Evolutionary conservation across 148 eudicot genomes (phyloP), one percentile per base, ranked within the genome.

Genomic region (Fallopia convolvulus): DNA sequence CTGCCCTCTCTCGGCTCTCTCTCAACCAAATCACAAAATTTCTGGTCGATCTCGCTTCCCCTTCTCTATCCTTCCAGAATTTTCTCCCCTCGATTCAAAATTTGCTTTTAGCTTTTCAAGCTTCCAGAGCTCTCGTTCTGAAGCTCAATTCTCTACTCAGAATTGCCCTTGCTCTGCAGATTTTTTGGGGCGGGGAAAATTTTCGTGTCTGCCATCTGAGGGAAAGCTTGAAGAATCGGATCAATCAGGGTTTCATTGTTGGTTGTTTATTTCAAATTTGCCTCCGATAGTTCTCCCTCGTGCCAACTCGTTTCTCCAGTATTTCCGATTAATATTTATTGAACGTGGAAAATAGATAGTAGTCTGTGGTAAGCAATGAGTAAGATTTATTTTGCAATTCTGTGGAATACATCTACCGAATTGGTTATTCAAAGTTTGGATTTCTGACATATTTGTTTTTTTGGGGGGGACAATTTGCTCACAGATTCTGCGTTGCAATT

Each of bases 401-500:
- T 36, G 39, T 36, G 39, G 39, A 36, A 36, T 36, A 36, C 39
- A 26, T 30, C 40, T 30, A 2, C 42, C 33, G 73, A 70, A 70
- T 10, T 70, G 42, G n/a, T 13, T 15, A 33, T 70, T 70, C n/a
- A 21, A 13, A 70, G n/a, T 12, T 70, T 21, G 74, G 6, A 6
- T 72, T n/a, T 72, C 53, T 72, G 0, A 20, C 41, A 9, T 9
- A 18, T 17, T 8, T 4, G 1, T 33, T 30, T 30, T 36, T 2
- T 20, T 56, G 20, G 21, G 33, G 33, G 30, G 30, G 30, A 26
- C 41, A 33, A 32, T 66, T 63, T 33, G n/a, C 40, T 66, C 5
- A 33, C 72, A 32, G 75, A 72, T 72, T 42, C 53, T 44, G 75
- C 75, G 53, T 20, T 20, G 26, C 49, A 41, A 20, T 72, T 72